Evolutionary conservation across 257 asterid genomes (phyloP), one percentile per base, ranked within the genome.

Genomic region (Gentiana dahurica): DNA sequence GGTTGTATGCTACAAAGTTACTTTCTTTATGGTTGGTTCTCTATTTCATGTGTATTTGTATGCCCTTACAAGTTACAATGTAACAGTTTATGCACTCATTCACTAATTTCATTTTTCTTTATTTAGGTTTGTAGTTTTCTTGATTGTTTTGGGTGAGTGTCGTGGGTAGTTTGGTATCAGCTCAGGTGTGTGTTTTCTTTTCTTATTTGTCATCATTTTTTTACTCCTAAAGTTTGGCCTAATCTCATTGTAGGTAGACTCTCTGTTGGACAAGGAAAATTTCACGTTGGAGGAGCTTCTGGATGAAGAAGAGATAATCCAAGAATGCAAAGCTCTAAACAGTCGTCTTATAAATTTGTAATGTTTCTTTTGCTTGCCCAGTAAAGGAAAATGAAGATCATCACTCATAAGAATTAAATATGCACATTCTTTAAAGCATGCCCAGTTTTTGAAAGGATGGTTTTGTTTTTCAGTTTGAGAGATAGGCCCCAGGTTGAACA

Each of bases 301-400:
- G 84, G 99, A 92, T 62, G 99, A 85, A 73, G 99, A 92, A 74
- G 99, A 92, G 79, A 85, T 85, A 66, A 88, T 92, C 66, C 99
- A 92, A 86, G 99, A 92, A 71, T 92, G 99, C 97, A 92, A 92
- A 77, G 93, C 95, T 64, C 73, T 92, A 61, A 92, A 92, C 81
- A 80, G 94, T 55, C 95, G 99, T 62, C 99, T 92, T 52, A 83
- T 92, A 70, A 92, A 92, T 73, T 92, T 92, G 99, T 92, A 92
- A 61, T 66, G 1, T 38, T 5, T 34, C 48, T 11, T 11, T 2
- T 10, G 5, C 54, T 36, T 45, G 38, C 46, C 10, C 8, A 24
- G 24, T 10, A 41, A 41, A 41, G 46, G 46, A 41, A 5, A 5
- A 41, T 41, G 46, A 41, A 41, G 9, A 41, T 41, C 46, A 41